These are phyloP conservation scores for Trichoderma aggressivum DNA, from an alignment of 2,329 filamentous ascomycete genomes.

Conservation along the genomic window DNA sequence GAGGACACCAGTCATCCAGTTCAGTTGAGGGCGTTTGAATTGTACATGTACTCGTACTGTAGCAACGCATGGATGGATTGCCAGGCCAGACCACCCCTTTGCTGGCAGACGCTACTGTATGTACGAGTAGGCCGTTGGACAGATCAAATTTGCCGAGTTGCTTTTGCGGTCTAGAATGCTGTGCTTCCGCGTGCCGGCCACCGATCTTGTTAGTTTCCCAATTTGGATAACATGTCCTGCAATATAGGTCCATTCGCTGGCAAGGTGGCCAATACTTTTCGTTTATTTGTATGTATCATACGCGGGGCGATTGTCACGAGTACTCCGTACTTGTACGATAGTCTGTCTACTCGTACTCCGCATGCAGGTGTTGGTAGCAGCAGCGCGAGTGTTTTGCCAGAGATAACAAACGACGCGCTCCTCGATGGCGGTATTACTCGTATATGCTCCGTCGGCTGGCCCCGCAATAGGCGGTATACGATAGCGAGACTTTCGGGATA, in stretches of 20 bases:
- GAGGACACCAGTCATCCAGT: neutral
- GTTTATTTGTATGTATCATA: neutral
- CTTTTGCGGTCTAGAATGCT: neutral
- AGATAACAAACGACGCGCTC: neutral
- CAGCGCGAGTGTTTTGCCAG: neutral
- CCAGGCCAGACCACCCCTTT: neutral
- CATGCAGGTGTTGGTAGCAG: neutral
- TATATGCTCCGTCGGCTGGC: neutral
- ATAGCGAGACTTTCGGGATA: neutral
- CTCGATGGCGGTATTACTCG: neutral
- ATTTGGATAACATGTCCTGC: neutral
- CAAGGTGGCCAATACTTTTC: neutral
- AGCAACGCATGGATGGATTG: neutral
- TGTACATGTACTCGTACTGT: neutral
- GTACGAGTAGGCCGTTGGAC: neutral
- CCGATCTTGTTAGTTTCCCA: neutral
- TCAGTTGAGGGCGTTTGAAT: neutral
- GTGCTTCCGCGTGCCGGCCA: neutral
- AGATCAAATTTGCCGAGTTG: neutral
- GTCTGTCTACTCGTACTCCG: no score
- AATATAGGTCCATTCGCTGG: neutral
- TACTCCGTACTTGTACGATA: neutral
- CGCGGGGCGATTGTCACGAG: neutral
- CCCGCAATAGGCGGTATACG: neutral
- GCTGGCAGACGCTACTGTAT: neutral